These are phyloP conservation scores for Naegleria fowleri DNA, from an alignment of 208 protist genomes.

Conservation along the genomic window DNA sequence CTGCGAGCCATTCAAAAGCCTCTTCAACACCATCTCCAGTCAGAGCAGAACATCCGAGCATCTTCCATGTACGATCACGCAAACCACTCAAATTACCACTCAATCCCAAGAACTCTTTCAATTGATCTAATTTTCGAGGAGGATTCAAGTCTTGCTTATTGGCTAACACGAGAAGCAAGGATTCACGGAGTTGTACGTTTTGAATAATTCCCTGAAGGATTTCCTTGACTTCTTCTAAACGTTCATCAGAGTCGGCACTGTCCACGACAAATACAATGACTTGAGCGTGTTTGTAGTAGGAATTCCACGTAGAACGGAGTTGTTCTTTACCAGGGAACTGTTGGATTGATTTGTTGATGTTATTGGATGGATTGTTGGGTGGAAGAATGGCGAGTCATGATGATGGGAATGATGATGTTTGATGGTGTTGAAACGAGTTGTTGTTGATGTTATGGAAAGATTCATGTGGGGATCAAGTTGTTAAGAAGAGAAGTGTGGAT, in stretches of 20 bases:
- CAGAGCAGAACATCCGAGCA: not conserved
- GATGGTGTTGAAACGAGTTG: too few species aligned
- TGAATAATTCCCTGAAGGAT: not conserved
- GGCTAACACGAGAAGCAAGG: not conserved
- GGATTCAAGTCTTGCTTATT: not conserved
- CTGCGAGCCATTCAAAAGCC: not conserved
- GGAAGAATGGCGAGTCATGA: too few species aligned
- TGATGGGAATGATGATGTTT: too few species aligned
- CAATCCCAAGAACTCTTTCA: not conserved
- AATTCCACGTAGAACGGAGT: not conserved
- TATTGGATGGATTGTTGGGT: not conserved
- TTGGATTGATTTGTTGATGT: not conserved
- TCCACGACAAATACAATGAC: constrained; percentile 16
- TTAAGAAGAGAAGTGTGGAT: too few species aligned
- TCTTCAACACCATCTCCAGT: constrained; percentile 9
- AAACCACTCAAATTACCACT: not conserved
- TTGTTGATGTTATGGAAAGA: too few species aligned
- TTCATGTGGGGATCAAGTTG: too few species aligned
- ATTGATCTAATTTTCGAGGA: not conserved
- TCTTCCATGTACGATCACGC: not conserved
- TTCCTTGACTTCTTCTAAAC: constrained; percentile 19
- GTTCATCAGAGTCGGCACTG: not conserved
- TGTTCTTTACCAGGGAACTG: constrained; percentile 3
- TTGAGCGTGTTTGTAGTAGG: constrained; percentile 3
- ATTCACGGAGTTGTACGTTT: not conserved